phyloP scores from a whole-genome alignment of 768 basidiomycete genomes.

The Lactarius vividus region DNA sequence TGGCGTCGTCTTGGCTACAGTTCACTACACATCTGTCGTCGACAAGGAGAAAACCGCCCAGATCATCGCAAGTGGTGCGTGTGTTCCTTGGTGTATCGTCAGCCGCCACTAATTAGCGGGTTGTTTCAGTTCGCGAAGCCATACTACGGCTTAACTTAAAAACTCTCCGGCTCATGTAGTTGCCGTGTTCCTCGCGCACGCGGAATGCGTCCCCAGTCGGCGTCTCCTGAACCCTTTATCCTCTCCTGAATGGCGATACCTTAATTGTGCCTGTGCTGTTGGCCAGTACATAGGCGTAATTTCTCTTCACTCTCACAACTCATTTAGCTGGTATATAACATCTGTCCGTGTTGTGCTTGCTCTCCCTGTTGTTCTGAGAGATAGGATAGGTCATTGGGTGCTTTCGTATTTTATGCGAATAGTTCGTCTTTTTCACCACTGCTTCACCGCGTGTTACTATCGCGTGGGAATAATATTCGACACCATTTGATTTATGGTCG shows the following conservation, averaged over 20 bases:
- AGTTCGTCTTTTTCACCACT: background rate
- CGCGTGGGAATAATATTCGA: background rate
- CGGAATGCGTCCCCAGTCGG: background rate
- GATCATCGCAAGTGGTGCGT: conserved; percentile 71
- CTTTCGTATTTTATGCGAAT: background rate
- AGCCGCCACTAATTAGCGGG: background rate
- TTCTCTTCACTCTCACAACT: background rate
- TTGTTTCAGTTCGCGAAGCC: conserved; percentile 48
- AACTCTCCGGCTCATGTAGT: conserved; percentile 50
- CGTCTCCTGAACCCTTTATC: background rate
- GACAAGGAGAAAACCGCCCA: conserved; percentile 70
- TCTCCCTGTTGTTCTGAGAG: background rate
- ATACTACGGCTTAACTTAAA: conserved; percentile 65
- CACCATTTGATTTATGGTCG: conserved; percentile 9
- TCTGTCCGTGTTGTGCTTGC: background rate
- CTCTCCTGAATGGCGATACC: conserved; percentile 7
- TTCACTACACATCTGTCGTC: conserved; percentile 79
- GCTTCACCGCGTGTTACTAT: background rate
- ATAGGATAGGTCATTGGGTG: background rate
- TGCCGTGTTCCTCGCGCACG: background rate
- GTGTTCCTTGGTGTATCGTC: background rate
- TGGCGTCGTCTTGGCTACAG: conserved; percentile 37
- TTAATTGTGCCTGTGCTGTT: conserved; percentile 2
- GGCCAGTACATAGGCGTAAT: background rate
- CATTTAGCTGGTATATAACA: conserved; percentile 18